Evolutionary conservation across 208 protist species (phyloP), one percentile per base, ranked within the genome.

Genomic region (Trypanosoma rangeli): DNA sequence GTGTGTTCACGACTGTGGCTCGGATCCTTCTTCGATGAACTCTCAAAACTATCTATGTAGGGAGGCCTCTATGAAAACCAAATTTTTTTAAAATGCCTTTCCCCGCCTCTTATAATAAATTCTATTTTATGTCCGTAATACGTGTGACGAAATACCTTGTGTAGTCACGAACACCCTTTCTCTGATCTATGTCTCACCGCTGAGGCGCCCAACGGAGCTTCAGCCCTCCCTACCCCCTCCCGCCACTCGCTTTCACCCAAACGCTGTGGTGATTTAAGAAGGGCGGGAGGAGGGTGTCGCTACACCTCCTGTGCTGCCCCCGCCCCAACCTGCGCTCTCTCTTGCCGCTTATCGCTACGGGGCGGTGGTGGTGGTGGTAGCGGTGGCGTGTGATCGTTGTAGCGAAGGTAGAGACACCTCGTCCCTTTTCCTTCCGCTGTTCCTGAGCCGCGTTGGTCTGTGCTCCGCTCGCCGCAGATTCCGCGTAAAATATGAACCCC

Each of bases 221-320:
- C 42, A 16, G 15, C 8, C 42, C 15, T 18, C 7, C n/a, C 49
- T 18, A 22, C 26, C 37, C 50, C 50, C 64, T 35, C 64, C 64
- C 35, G 50, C 64, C 52, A 49, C 64, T 29, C 52, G n/a, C 49
- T n/a, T 53, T 35, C 64, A 29, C 64, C 24, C 64, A 29, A 61
- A 15, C 31, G 39, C 8, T 18, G 64, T 61, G 64, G 52, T 26
- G 35, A 28, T 54, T 61, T 54, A 70, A 55, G 65, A 49, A 39
- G 53, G 65, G 54, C 64, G 50, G 55, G n/a, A 63, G 56, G 44
- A 63, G 22, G 52, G 63, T 31, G 33, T 46, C 29, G 62, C 18
- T 7, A 18, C 16, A 9, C 10, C n/a, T 20, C 15, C 9, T 55
- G 10, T 57, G 37, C 22, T 26, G n/a, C 15, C 39, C 9, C 12